phyloP scores from a whole-genome alignment of 2,329 filamentous ascomycete genomes.

The Zasmidium angulare region DNA sequence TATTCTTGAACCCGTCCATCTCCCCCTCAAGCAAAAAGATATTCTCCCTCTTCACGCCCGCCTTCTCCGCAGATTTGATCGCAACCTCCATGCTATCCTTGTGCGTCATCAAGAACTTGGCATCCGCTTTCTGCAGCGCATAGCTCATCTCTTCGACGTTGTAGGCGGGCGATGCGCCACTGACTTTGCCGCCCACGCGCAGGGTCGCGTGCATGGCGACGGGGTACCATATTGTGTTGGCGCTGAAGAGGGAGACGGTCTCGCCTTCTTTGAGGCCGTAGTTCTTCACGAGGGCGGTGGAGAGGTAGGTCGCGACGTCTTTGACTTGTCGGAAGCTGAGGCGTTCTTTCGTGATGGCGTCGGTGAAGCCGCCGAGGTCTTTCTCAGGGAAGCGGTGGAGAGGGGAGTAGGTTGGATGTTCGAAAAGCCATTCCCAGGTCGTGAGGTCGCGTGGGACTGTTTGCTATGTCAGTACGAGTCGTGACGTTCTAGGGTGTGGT shows the following conservation, averaged over 20 bases:
- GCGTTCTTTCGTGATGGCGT: slow-evolving; percentile 59
- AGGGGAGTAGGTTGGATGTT: slow-evolving; percentile 53
- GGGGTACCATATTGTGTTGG: slow-evolving; percentile 68
- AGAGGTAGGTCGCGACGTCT: slow-evolving; percentile 57
- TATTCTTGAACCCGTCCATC: slow-evolving; percentile 50
- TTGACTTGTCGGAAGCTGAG: slow-evolving; percentile 61
- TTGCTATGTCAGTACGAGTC: not conserved
- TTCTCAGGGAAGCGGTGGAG: slow-evolving; percentile 39
- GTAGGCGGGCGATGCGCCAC: slow-evolving; percentile 64
- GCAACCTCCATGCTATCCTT: slow-evolving; percentile 57
- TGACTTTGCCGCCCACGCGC: slow-evolving; percentile 57
- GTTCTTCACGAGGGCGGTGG: slow-evolving; percentile 58
- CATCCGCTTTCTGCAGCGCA: slow-evolving; percentile 58
- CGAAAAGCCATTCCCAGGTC: slow-evolving; percentile 64
- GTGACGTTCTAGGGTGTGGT: too few relatives aligned
- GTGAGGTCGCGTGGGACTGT: slow-evolving; percentile 56
- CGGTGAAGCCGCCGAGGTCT: slow-evolving; percentile 54
- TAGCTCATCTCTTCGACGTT: slow-evolving; percentile 68
- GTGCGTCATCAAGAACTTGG: slow-evolving; percentile 60
- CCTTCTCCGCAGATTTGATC: slow-evolving; percentile 53
- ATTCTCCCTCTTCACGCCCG: slow-evolving; percentile 52
- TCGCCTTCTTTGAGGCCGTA: slow-evolving; percentile 57
- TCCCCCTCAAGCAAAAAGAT: slow-evolving; percentile 60
- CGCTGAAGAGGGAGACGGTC: slow-evolving; percentile 61
- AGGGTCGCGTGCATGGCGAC: slow-evolving; percentile 61